A percentile compares a stretch with the other conserved stretches of the same genome.
Evolutionary conservation across 78 protist species (phyloP).

Genomic region (Isochrysis galbana): DNA sequence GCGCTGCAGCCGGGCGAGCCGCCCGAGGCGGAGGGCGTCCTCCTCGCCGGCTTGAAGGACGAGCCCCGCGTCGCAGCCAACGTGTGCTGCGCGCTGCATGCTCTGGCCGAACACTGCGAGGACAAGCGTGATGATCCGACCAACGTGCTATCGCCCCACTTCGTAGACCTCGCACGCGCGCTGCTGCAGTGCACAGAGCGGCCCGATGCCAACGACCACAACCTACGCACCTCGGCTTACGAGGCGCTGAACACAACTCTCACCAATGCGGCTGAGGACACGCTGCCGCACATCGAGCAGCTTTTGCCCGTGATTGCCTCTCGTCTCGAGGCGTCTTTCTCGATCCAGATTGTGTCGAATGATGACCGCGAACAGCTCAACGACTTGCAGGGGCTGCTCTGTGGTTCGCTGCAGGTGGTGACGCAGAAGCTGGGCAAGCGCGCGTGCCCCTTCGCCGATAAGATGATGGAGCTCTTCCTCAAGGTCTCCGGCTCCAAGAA

Average conservation of each 20-base stretch:
- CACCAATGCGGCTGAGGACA: slow-evolving; percentile 9
- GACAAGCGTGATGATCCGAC: slow-evolving; percentile 12
- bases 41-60: slow-evolving; percentile 40
- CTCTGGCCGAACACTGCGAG: slow-evolving; percentile 46
- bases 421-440: neutral
- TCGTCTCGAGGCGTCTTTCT: slow-evolving; percentile 34
- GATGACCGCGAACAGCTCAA: slow-evolving; percentile 40
- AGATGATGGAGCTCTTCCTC: slow-evolving; percentile 64
- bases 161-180: neutral
- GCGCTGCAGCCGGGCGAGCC: slow-evolving; percentile 17
- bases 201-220: slow-evolving; percentile 26
- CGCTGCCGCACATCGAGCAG: neutral
- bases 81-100: slow-evolving; percentile 64
- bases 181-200: neutral
- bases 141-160: slow-evolving; percentile 56
- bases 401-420: slow-evolving; percentile 46
- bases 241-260: slow-evolving; percentile 59
- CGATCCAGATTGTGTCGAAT: slow-evolving; percentile 16
- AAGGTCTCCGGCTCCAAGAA: slow-evolving; percentile 47
- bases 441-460: slow-evolving; percentile 3
- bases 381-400: slow-evolving; percentile 52
- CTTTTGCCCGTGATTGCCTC: neutral
- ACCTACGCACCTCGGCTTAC: slow-evolving; percentile 72
- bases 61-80: slow-evolving; percentile 66
- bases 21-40: slow-evolving; percentile 26